These are phyloP conservation scores for Cicer chorassanicum DNA, from an alignment of 306 rosid species.

Conservation along the genomic window DNA sequence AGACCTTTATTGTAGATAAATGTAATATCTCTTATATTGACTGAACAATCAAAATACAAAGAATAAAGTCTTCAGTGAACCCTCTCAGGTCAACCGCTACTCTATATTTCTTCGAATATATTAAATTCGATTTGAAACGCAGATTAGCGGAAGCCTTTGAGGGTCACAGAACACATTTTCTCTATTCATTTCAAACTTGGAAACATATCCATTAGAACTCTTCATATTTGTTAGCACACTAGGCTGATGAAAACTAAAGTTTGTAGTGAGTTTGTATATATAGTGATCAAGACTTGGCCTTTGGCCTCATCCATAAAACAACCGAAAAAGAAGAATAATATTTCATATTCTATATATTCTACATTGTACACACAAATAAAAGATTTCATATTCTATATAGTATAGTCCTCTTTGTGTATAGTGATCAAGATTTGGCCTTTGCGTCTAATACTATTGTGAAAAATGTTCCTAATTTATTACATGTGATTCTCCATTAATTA, in stretches of 20 bases:
- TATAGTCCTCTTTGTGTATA: no score
- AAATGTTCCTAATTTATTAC: not conserved
- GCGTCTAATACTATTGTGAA: not conserved
- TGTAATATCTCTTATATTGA: not conserved
- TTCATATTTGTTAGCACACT: not conserved
- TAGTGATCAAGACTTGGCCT: not conserved
- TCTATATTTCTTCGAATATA: conserved; percentile 4
- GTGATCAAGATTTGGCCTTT: not conserved
- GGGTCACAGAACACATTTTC: conserved; percentile 32
- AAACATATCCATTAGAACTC: not conserved
- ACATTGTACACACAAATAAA: no score
- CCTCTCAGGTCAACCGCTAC: conserved; percentile 15
- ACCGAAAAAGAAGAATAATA: not conserved
- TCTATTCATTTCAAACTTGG: not conserved
- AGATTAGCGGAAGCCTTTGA: conserved; percentile 37
- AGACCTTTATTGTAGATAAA: not conserved
- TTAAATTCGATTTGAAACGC: conserved; percentile 1
- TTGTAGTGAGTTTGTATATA: conserved; percentile 12
- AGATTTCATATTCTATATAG: not conserved
- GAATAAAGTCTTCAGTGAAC: conserved; percentile 19
- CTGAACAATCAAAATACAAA: not conserved
- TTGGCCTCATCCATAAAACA: not conserved
- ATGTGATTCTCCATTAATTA: conserved; percentile 22
- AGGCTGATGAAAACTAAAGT: conserved; percentile 1
- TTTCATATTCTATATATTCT: not conserved